Percentiles rank a stretch among this genome's conserved stretches.
phyloP scores from a whole-genome alignment of 129 eudicot genomes.

The Lactuca saligna region DNA sequence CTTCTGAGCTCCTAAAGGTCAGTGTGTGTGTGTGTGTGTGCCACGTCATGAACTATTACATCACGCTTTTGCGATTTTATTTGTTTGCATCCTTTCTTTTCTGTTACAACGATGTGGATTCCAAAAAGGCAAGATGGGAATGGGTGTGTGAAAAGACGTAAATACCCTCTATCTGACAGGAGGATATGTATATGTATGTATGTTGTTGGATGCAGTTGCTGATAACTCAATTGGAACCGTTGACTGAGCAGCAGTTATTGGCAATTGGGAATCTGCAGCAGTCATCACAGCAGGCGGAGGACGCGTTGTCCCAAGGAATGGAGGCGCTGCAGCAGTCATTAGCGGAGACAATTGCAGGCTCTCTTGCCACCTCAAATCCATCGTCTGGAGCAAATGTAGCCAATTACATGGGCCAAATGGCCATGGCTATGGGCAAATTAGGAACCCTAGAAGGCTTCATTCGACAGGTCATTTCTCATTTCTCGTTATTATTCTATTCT shows the following conservation, averaged over 20 bases:
- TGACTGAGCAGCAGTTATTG: slow-evolving; percentile 62
- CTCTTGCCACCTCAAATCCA: slow-evolving; percentile 62
- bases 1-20: slow-evolving; percentile 83
- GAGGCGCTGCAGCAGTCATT: slow-evolving; percentile 72
- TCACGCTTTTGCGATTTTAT: too few species aligned
- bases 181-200: too few species aligned
- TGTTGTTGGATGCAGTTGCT: slow-evolving; percentile 45
- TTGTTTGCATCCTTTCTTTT: too few species aligned
- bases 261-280: slow-evolving; percentile 60
- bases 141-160: too few species aligned
- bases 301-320: slow-evolving; percentile 75
- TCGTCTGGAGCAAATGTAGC: slow-evolving; percentile 57
- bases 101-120: too few species aligned
- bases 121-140: too few species aligned
- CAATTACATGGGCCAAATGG: slow-evolving; percentile 81
- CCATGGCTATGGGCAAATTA: slow-evolving; percentile 80
- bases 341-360: slow-evolving; percentile 68
- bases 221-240: slow-evolving; percentile 58
- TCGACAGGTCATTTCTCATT: slow-evolving; percentile 47
- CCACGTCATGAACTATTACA: too few species aligned
- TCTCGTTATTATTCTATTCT: neutral
- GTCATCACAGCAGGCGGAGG: slow-evolving; percentile 72
- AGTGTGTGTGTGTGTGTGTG: neutral
- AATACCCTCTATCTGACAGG: too few species aligned
- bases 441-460: slow-evolving; percentile 81